Base-by-base conservation (phyloP, 2,329 filamentous ascomycete genomes). In the Periglandula ipomoeae region DNA sequence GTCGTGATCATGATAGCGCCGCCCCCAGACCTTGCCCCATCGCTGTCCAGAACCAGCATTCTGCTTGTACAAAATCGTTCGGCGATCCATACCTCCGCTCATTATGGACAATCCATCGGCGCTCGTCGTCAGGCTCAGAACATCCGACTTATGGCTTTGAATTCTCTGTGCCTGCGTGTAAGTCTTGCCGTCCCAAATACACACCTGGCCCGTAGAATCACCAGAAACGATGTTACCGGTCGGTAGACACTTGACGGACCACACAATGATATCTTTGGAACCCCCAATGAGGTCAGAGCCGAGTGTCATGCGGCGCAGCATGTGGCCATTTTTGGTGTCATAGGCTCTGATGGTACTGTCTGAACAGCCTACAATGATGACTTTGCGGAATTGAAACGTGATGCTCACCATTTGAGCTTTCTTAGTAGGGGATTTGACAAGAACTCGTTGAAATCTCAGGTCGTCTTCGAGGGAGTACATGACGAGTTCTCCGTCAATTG, bases 281-380 rank as follows among this genome's bases (percentile, higher is more conserved):
- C 87, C 87, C 40, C 86, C 87, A 7, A 73, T 72, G 10, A 88
- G 75, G 32, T 91, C 88, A 48, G 84, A 82, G 4, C 91, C 93
- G 30, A 97, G 70, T 0, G 89, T 90, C 76, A 98, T 93, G 55
- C 81, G 87, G 41, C 89, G 79, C 50, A 95, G 63, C 52, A 87
- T 75, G 46, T 82, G 77, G 13, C 88, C 87, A 61, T 81, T 91
- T 45, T 86, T 77, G 56, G 89, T 84, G 63, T 97, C 89, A 67
- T 90, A 95, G 47, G 93, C 79, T 53, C 91, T 85, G 55, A 98
- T 93, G n/a, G 82, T 88, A 66, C 89, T 90, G 69, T 98, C 91
- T n/a, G 89, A 91, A 65, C 93, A 97, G 20, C 93, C 93, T 32
- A 91, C 89, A 38, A 96, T 81, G 50, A 91, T 82, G 30, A 83